Evolutionary conservation across 495 filamentous ascomycete species (phyloP), one percentile per base, ranked within the genome.

Genomic region (Usnea hakonensis): DNA sequence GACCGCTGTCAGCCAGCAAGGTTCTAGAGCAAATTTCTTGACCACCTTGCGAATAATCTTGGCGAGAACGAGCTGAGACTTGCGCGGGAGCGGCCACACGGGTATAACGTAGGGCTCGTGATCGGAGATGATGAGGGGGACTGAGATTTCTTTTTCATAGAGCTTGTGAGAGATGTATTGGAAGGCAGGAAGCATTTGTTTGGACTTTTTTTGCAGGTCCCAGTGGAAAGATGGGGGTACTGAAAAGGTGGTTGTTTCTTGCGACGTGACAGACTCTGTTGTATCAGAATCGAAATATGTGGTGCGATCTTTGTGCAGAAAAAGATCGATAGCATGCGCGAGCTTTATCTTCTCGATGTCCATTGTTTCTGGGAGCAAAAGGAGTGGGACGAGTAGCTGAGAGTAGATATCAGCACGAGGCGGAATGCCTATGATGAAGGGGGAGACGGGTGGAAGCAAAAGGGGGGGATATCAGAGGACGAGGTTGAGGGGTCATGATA

Each of bases 81-180:
- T 61, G 13, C 60, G 56, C 21, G 80, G 75, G 7, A 81, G 75
- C 0, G 69, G 67, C 40, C 74, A 74, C 23, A 76, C 72, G 13
- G 78, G 78, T 60, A 82, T 78, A 61, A 79, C 67, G 68, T 77
- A 76, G 44, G 78, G 79, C 60, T 76, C 76, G 14, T 77, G 74
- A 19, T 77, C 76, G 21, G 77, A 77, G 28, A 82, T 69, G 13
- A 82, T 72, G 26, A 82, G 71, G 0, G 77, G 77, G 62, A 80
- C 72, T 36, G 80, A 75, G 66, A 81, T 74, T 58, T 73, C 73
- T 62, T 71, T 73, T 67, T 79, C 74, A 59, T 75, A 71, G 0
- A 82, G 70, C 58, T 78, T 80, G 55, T 65, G 66, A 52, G 79
- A 80, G 55, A 82, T 77, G 61, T 79, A 80, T 36, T 78, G 76